Base-by-base conservation (phyloP, 2,329 filamentous ascomycete genomes). In the Venturiaceae sp. region DNA sequence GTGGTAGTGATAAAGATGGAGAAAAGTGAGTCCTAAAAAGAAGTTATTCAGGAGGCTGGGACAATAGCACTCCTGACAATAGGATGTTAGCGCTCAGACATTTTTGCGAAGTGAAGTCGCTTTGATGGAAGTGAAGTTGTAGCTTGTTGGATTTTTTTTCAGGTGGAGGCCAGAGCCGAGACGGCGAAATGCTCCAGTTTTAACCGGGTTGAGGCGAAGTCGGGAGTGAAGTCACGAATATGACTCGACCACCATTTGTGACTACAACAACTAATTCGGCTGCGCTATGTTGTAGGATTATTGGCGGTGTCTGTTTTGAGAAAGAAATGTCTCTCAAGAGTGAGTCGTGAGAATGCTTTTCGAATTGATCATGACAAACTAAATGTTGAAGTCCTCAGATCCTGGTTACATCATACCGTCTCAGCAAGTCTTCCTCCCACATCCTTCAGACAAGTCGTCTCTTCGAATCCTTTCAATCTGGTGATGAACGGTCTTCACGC, bases 51-150 rank as follows among this genome's bases (percentile, higher is more conserved):
- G 44, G 44, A 50, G 44, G 44, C 44, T 50, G 44, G 44, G 44
- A 50, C 44, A 50, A 30, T 50, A 50, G 44, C 44, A 50, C 44
- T 50, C 44, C 44, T 30, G 44, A 50, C 26, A 50, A 50, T 50
- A 30, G 26, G 44, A 50, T 28, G 23, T 50, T 26, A 50, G 44
- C 44, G 44, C 44, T 50, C 9, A 26, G 26, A 50, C 44, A 50
- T 50, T n/a, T 30, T 50, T 13, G 9, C 23, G 23, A 50, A 30
- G 44, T 50, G 44, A 50, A 30, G 44, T 50, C 23, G 44, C 23
- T 5, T 30, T 9, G 26, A 50, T 14, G 44, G 44, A 50, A 30
- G 26, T n/a, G 26, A 50, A 41, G 23, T n/a, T n/a, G 23, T 30
- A 13, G 23, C 19, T 13, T 32, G 44, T 14, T 16, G 7, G 14